A percentile compares a stretch with the other conserved stretches of the same genome.
phyloP scores from a whole-genome alignment of 139 green algal genomes.

The Marvania coccoides region DNA sequence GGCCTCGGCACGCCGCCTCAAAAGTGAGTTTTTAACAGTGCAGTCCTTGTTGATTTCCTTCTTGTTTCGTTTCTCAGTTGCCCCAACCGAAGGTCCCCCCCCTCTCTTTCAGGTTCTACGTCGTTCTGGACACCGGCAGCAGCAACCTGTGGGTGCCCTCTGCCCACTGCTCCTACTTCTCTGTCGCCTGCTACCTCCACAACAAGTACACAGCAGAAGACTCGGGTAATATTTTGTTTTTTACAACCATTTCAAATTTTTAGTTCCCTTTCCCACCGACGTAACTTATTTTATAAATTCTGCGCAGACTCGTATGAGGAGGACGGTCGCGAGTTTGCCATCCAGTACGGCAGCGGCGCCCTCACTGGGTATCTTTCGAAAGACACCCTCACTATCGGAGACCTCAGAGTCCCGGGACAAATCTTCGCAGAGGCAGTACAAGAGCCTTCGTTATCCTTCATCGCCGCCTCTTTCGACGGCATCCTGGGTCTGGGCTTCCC shows the following conservation, averaged over 20 bases:
- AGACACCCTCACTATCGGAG: slow-evolving; percentile 71
- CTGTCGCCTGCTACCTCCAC: slow-evolving; percentile 89
- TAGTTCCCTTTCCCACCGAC: too few species aligned
- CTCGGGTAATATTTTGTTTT: too few species aligned
- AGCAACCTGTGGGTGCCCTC: slow-evolving; percentile 82
- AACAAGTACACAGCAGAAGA: slow-evolving; percentile 70
- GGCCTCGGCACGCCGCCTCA: slow-evolving; percentile 83
- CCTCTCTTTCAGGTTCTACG: too few species aligned
- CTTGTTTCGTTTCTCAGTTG: too few species aligned
- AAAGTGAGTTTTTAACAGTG: too few species aligned
- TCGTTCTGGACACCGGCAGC: slow-evolving; percentile 91
- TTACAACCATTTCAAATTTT: too few species aligned
- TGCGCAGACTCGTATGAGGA: slow-evolving; percentile 29
- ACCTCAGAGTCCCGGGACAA: slow-evolving; percentile 55
- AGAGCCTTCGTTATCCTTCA: slow-evolving; percentile 91
- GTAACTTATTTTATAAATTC: too few species aligned
- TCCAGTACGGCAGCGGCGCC: slow-evolving; percentile 92
- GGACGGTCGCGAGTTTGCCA: slow-evolving; percentile 85
- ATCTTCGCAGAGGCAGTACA: slow-evolving; percentile 71
- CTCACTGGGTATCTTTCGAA: slow-evolving; percentile 84
- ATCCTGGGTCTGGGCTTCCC: slow-evolving; percentile 96
- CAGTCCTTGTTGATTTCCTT: too few species aligned
- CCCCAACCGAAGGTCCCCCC: too few species aligned
- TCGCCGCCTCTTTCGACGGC: slow-evolving; percentile 95
- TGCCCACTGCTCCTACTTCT: slow-evolving; percentile 72